Evolutionary conservation across 2,329 filamentous ascomycete genomes (phyloP), one percentile per base, ranked within the genome.

Genomic region (Fusarium bactridioides): DNA sequence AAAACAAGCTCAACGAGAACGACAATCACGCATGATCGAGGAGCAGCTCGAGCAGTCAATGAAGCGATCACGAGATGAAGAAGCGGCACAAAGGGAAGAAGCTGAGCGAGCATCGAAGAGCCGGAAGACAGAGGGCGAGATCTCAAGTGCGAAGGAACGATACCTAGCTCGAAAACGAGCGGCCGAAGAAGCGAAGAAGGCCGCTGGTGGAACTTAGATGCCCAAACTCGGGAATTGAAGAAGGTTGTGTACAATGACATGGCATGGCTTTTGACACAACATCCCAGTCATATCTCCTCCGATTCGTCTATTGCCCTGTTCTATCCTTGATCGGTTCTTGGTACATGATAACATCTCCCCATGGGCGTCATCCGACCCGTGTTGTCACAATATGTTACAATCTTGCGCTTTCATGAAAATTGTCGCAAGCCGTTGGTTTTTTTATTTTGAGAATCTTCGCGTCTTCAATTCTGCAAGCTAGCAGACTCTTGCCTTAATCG

Each of bases 1-100:
- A 61, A 90, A 90, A 76, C 87, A 91, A 75, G 92, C 90, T 4
- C 90, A 91, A 85, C 86, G 93, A 37, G 92, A 94, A 79, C 85
- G 93, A 44, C 93, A 96, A 83, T 92, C 91, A 11, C 88, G 89
- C 64, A 93, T 95, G 92, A 84, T 96, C 70, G 93, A 93, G 75
- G 88, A 91, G 77, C 93, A 96, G 81, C 85, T 96, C 21, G 92
- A 92, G 76, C 88, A 92, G 78, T 87, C 90, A 40, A 86, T 91
- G 27, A 95, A 95, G 84, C 85, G 93, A 59, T 88, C 90, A 44
- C 84, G 92, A 16, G 91, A 94, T 69, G 91, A 93, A 64, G 82
- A 84, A 68, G 92, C 92, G 53, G 89, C 91, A 64, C 90, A 93
- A 76, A 87, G 89, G 74, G 83, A 84, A 72, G 86, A 88, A 69